Evolutionary conservation across 1,284 basidiomycete genomes (phyloP).

Genomic region (Mycosarcoma mackinlayi): DNA sequence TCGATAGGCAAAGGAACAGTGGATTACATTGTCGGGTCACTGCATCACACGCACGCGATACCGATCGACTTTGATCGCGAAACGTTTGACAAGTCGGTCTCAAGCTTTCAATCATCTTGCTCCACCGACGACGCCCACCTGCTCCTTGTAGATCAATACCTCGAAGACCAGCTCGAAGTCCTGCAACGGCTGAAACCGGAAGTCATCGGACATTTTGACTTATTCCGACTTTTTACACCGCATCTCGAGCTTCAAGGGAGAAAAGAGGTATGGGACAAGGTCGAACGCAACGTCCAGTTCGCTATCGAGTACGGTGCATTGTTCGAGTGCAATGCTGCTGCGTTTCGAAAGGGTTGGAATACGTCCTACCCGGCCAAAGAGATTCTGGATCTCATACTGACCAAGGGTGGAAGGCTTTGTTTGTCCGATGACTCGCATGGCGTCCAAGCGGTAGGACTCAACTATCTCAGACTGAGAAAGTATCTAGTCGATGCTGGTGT

Average conservation of each 20-base stretch:
- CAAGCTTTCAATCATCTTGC: slow-evolving; percentile 68
- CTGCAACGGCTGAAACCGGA: slow-evolving; percentile 78
- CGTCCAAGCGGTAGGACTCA: slow-evolving; percentile 84
- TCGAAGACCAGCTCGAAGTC: slow-evolving; percentile 61
- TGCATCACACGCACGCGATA: slow-evolving; percentile 88
- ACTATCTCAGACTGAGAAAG: slow-evolving; percentile 77
- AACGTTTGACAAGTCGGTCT: slow-evolving; percentile 77
- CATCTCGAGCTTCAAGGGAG: slow-evolving; percentile 75
- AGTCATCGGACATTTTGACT: slow-evolving; percentile 90
- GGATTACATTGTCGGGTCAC: slow-evolving; percentile 90
- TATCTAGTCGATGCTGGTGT: slow-evolving; percentile 79
- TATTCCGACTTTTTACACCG: slow-evolving; percentile 59
- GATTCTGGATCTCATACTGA: slow-evolving; percentile 78
- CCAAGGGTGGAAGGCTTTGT: slow-evolving; percentile 78
- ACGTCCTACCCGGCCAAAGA: slow-evolving; percentile 84
- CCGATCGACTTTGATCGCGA: slow-evolving; percentile 91
- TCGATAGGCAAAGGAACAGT: slow-evolving; percentile 69
- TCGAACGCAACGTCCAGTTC: slow-evolving; percentile 80
- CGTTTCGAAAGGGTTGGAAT: slow-evolving; percentile 89
- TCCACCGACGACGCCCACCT: slow-evolving; percentile 20
- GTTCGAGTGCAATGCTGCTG: slow-evolving; percentile 93
- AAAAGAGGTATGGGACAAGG: slow-evolving; percentile 72
- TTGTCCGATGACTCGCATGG: slow-evolving; percentile 97
- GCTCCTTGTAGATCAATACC: slow-evolving; percentile 45
- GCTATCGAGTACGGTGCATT: slow-evolving; percentile 86